Percentiles rank a stretch among this genome's conserved stretches.
Evolutionary conservation across 1,139 yeast genomes (phyloP).

Genomic region (Blastobotrys apis): DNA sequence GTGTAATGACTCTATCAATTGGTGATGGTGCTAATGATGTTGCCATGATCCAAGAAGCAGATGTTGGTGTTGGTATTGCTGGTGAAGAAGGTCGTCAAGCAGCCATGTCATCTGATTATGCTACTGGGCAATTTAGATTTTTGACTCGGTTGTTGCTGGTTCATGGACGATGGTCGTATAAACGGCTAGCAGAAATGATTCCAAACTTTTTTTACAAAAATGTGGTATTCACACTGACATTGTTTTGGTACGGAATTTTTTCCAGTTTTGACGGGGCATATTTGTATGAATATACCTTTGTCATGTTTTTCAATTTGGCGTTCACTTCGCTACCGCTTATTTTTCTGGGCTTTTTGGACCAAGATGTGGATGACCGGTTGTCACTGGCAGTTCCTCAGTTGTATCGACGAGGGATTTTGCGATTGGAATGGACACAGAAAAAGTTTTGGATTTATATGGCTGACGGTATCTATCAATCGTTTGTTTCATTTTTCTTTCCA

Average conservation of each 20-base stretch:
- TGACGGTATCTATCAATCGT: slow-evolving; percentile 88
- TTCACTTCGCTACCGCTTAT: slow-evolving; percentile 93
- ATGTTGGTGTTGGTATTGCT: slow-evolving; percentile 96
- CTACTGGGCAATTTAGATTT: slow-evolving; percentile 89
- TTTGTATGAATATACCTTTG: slow-evolving; percentile 83
- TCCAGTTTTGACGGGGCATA: slow-evolving; percentile 88
- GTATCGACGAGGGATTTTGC: slow-evolving; percentile 76
- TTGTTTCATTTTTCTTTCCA: slow-evolving; percentile 82
- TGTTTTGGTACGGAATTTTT: slow-evolving; percentile 91
- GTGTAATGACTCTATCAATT: slow-evolving; percentile 85
- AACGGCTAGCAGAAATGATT: slow-evolving; percentile 87
- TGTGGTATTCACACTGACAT: slow-evolving; percentile 78
- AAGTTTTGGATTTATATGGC: slow-evolving; percentile 82
- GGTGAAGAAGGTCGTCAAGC: slow-evolving; percentile 99
- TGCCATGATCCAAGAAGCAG: slow-evolving; percentile 98
- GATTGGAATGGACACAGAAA: slow-evolving; percentile 72
- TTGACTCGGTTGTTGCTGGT: slow-evolving; percentile 72
- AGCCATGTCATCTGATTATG: slow-evolving; percentile 96
- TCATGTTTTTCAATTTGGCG: slow-evolving; percentile 90
- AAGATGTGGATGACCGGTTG: slow-evolving; percentile 80
- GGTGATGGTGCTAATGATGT: slow-evolving; percentile 99
- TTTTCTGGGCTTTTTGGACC: slow-evolving; percentile 85
- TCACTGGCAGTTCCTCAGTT: slow-evolving; percentile 87
- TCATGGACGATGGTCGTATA: slow-evolving; percentile 97
- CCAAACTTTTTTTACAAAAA: slow-evolving; percentile 92